Evolutionary conservation across 2,329 filamentous ascomycete genomes (phyloP), one percentile per base, ranked within the genome.

Genomic region (Fusarium pilosicola): DNA sequence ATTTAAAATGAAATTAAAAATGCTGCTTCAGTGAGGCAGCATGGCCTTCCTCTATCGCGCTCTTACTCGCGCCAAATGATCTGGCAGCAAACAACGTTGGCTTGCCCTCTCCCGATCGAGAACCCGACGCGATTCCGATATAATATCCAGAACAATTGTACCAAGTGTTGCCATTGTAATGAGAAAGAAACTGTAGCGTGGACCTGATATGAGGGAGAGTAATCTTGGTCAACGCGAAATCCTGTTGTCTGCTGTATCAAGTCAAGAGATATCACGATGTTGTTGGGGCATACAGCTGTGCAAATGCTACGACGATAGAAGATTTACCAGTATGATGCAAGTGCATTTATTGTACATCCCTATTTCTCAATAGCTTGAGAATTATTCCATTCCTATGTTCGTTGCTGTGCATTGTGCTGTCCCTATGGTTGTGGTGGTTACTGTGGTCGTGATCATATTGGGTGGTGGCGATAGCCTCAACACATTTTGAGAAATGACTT

Each of bases 401-500:
- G 18, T 5, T 48, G 22, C 45, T n/a, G 13, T 48, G 3, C 42
- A 10, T 6, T n/a, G 22, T 32, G 24, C 22, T 46, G 34, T 24
- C 15, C 36, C n/a, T 42, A 13, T 24, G 36, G 45, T 7, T 44
- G 34, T 36, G 57, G 49, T 64, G 49, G 52, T 49, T 18, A 48
- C 41, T 20, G 45, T 28, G 62, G 30, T 55, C 41, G 30, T 63
- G 62, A 28, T 34, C 45, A 36, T 13, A 45, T 62, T 60, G 18
- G 45, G 20, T 71, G 57, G 42, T 59, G 64, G 26, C 58, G 68
- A 57, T 56, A 48, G 26, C 60, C 24, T 69, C 62, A 71, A 55
- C 28, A 18, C 14, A 14, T 38, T 34, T 28, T n/a, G 30, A 48
- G 42, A 59, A 41, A 44, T 56, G 26, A 55, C 28, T 56, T 54